Base-by-base conservation (phyloP, 1,284 basidiomycete species). In the Moniliophthora roreri region DNA sequence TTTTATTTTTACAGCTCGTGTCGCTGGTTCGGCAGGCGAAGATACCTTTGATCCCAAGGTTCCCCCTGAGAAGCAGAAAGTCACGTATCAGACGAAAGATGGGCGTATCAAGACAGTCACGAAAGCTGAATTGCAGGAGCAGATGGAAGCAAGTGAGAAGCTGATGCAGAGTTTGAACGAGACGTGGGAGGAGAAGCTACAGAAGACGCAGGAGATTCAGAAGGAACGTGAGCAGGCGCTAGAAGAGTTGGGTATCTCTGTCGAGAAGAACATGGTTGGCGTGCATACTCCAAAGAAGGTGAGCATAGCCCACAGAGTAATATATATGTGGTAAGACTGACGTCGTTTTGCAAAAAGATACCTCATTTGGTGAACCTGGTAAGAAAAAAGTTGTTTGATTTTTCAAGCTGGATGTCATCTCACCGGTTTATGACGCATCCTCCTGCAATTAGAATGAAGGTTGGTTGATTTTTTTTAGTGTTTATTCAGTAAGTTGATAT, bases 231-330 rank as follows among this genome's bases (percentile, higher is more conserved):
- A 99, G 75, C 89, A 95, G 77, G 97, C 96, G 3, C 73, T 99
- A 47, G 97, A 99, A 72, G 96, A 98, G 72, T 75, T 99, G 58
- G 96, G 96, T 48, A 98, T 99, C 68, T 91, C 93, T 36, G 93
- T 99, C 54, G 95, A 98, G 72, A 98, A 95, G 81, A 91, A 95
- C 65, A 82, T 91, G 55, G 90, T 97, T 53, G 94, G 94, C 45
- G 93, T 99, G 48, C 94, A 98, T 75, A 95, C 96, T n/a, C 96
- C 96, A n/a, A 98, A 98, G 79, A 94, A 88, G 81, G 89, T 82
- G 60, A 59, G 79, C 62, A 55, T 45, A 26, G 42, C 48, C 20
- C 32, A 23, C 21, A 15, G 18, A 45, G 40, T 23, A 15, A 34
- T 34, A 51, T 60, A 26, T 59, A 32, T 50, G 11, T 24, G 18